These are phyloP conservation scores for Dendrobium officinale DNA, from an alignment of 106 monocot species.

Conservation along the genomic window DNA sequence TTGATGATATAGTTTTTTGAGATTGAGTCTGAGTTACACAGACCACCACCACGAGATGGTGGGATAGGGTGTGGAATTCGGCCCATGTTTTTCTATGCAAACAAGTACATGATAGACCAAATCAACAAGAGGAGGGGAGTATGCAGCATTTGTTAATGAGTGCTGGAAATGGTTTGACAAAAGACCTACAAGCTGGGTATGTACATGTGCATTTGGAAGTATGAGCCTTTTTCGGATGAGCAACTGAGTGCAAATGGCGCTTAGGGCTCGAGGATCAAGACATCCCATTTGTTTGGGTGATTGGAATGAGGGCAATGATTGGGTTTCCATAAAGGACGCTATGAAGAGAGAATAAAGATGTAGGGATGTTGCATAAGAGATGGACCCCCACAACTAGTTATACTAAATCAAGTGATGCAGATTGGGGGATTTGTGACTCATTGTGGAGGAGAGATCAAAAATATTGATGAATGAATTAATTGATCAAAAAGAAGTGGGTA, in stretches of 20 bases:
- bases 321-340: too few species aligned
- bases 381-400: too few species aligned
- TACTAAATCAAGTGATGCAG: too few species aligned
- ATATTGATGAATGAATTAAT: too few species aligned
- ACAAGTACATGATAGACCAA: neutral
- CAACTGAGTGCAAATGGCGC: neutral
- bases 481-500: too few species aligned
- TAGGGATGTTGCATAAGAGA: too few species aligned
- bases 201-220: slow-evolving; percentile 25
- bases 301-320: too few species aligned
- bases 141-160: neutral
- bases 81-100: neutral
- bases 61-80: slow-evolving; percentile 8
- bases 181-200: neutral
- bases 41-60: neutral
- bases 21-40: slow-evolving; percentile 15
- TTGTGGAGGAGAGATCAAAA: too few species aligned
- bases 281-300: neutral
- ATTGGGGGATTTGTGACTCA: too few species aligned
- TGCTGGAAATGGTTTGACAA: too few species aligned
- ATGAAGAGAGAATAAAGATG: too few species aligned
- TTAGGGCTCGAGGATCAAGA: too few species aligned
- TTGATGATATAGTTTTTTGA: slow-evolving; percentile 21
- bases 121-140: neutral
- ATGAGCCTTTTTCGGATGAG: neutral